Base-by-base conservation (phyloP, 192 early-diverging fungal species). In the Diversispora epigaea region DNA sequence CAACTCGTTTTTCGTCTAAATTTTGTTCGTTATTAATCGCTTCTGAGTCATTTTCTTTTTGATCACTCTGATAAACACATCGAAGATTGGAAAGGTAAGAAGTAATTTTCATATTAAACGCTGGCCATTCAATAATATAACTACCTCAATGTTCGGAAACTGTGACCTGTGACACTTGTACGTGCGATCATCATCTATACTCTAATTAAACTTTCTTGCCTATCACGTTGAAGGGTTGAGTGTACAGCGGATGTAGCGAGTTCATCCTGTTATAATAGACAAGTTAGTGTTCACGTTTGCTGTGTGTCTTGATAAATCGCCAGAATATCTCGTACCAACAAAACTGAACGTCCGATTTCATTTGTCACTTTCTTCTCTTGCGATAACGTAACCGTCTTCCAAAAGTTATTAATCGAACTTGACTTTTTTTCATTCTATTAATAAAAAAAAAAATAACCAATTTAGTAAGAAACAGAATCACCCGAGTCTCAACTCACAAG, bases 151-250 rank as follows among this genome's bases (percentile, higher is more conserved):
- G 15, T 58, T 22, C 56, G 56, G 21, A 58, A 19, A 22, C 21
- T 22, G 56, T 58, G 21, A 22, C 56, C 21, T 22, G 56, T 58
- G 56, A 58, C 56, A 19, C 21, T 58, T 58, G 56, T 58, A 58
- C 56, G 56, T 22, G 56, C 56, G 56, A 58, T 58, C 56, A 58
- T 58, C 56, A 58, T 58, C 56, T 58, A 58, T 58, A 58, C 21
- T 22, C 56, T 58, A 65, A 65, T 40, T n/a, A 65, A 65, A 41
- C 40, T 32, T 65, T 65, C 63, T 41, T 65, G 63, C 63, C 63
- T 65, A 65, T 65, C 63, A 65, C 40, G 63, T 65, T 65, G 63
- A 41, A 65, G 40, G 63, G 63, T 65, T 41, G 63, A 65, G 63
- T 65, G 22, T 65, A 65, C 22, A 65, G 63, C 40, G 7, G 63